Evolutionary conservation across 495 filamentous ascomycete genomes (phyloP).

Genomic region (Aspergillus leporis): DNA sequence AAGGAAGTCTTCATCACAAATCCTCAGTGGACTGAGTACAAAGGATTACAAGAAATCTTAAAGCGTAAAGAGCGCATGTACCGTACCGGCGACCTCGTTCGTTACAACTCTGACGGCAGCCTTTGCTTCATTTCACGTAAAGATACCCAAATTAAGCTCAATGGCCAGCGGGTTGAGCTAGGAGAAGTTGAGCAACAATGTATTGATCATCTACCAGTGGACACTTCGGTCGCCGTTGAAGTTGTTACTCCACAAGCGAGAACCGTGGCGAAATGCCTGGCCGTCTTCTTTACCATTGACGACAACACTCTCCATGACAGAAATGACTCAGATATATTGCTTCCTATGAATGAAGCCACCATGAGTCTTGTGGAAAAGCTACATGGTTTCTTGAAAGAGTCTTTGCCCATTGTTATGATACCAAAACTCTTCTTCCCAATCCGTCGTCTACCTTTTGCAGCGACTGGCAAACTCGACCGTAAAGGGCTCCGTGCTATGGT

Average conservation of each 20-base stretch:
- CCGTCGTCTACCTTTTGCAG: conserved; percentile 52
- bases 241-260: conserved; percentile 39
- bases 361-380: conserved; percentile 34
- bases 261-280: conserved; percentile 39
- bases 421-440: conserved; percentile 63
- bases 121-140: conserved; percentile 56
- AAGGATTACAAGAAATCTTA: conserved; percentile 27
- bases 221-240: conserved; percentile 44
- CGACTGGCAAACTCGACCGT: conserved; percentile 63
- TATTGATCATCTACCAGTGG: conserved; percentile 27
- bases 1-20: conserved; percentile 56
- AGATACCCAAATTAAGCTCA: conserved; percentile 66
- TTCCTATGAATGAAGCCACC: conserved; percentile 34
- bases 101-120: conserved; percentile 54
- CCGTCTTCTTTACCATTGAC: conserved; percentile 42
- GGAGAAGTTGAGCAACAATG: conserved; percentile 65
- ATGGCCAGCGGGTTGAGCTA: conserved; percentile 65
- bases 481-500: conserved; percentile 51
- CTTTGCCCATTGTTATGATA: conserved; percentile 58
- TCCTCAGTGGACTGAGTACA: conserved; percentile 47
- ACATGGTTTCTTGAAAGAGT: conserved; percentile 33
- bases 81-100: conserved; percentile 52
- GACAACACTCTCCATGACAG: conserved; percentile 18
- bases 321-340: conserved; percentile 24
- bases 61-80: conserved; percentile 40